phyloP scores from a whole-genome alignment of 345 rosid species.

The Mallotus nudiflorus region DNA sequence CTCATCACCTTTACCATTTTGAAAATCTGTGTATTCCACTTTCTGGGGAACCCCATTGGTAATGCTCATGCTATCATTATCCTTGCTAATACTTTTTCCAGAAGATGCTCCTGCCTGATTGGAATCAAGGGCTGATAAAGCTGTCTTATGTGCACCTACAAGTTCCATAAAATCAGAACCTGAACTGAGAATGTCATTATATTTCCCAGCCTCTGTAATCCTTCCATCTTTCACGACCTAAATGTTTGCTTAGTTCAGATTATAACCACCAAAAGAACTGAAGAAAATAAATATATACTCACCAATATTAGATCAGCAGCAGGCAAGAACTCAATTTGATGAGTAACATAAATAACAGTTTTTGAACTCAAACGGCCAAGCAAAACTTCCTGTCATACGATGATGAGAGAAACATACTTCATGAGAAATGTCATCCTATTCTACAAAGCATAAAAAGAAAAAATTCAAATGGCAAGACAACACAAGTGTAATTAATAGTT shows the following conservation, averaged over 20 bases:
- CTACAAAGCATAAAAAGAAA: neutral
- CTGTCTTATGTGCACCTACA: constrained; percentile 68
- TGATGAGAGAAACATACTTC: neutral
- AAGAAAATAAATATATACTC: constrained; percentile 21
- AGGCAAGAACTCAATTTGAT: constrained; percentile 61
- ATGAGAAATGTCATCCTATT: neutral
- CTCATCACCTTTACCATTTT: constrained; percentile 42
- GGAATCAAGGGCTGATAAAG: constrained; percentile 53
- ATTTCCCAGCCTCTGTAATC: constrained; percentile 74
- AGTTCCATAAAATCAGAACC: constrained; percentile 79
- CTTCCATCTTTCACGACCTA: constrained; percentile 85
- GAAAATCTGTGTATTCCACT: constrained; percentile 32
- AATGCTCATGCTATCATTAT: constrained; percentile 17
- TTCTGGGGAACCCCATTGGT: constrained; percentile 20
- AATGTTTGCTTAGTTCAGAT: neutral
- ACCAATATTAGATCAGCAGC: constrained; percentile 71
- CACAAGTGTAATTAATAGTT: neutral
- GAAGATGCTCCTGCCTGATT: constrained; percentile 37
- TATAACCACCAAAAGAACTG: neutral
- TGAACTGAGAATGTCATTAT: constrained; percentile 55
- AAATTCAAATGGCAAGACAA: neutral
- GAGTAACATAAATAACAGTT: constrained; percentile 66
- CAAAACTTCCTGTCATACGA: constrained; percentile 49
- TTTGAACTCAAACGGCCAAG: constrained; percentile 47
- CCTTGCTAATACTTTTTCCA: constrained; percentile 29